Evolutionary conservation across 345 rosid species (phyloP).

Genomic region (Excoecaria cochinchinensis): DNA sequence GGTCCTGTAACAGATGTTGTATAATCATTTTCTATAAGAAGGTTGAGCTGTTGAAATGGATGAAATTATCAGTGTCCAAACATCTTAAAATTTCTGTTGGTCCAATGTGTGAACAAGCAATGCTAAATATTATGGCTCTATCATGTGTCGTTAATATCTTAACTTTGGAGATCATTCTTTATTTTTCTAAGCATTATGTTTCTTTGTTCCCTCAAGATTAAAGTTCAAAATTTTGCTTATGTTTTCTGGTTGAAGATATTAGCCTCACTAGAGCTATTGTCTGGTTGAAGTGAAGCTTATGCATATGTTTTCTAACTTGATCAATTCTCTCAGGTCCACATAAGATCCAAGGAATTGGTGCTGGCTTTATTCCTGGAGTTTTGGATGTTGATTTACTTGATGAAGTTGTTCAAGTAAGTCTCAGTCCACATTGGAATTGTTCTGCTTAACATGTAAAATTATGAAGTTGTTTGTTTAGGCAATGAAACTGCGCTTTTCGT

Average conservation of each 20-base stretch:
- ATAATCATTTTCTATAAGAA: background rate
- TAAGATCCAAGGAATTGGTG: slow-evolving; percentile 96
- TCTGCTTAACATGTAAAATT: background rate
- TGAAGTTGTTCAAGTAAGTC: slow-evolving; percentile 80
- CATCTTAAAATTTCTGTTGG: background rate
- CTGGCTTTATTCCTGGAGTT: slow-evolving; percentile 86
- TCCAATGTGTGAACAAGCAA: background rate
- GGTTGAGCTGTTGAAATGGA: background rate
- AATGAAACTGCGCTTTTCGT: background rate
- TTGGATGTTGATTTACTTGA: slow-evolving; percentile 66
- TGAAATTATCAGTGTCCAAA: background rate
- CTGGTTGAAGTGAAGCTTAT: slow-evolving; percentile 5
- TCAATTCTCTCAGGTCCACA: slow-evolving; percentile 59
- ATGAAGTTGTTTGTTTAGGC: background rate
- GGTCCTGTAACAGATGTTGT: background rate
- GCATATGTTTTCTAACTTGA: background rate
- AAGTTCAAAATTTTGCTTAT: background rate
- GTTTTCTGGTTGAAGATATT: background rate
- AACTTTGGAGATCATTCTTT: background rate
- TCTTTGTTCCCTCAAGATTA: background rate
- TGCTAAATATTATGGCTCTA: background rate
- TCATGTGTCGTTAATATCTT: background rate
- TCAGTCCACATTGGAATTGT: background rate
- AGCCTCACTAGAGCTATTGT: background rate
- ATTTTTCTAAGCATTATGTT: background rate